phyloP scores from a whole-genome alignment of 1,139 yeast species.

The Nakaseomyces bracarensis region DNA sequence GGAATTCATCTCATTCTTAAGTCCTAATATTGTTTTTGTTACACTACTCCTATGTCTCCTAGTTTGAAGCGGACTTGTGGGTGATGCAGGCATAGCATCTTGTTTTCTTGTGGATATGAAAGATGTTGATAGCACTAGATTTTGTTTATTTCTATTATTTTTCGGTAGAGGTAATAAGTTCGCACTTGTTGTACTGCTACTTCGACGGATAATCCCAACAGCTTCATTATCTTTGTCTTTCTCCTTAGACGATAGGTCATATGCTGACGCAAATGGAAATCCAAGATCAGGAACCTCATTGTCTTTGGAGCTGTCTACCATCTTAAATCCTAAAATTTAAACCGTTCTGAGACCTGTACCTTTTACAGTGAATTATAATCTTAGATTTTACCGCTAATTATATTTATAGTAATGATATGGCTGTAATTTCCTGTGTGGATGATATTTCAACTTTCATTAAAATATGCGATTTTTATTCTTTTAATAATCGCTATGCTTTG shows the following conservation, averaged over 20 bases:
- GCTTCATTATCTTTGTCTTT: background rate
- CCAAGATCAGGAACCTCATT: constrained; percentile 4
- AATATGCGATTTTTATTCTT: no score
- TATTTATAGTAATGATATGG: no score
- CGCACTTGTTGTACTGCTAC: constrained; percentile 10
- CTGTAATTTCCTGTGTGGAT: no score
- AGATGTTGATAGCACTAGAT: constrained; percentile 29
- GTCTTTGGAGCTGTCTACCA: background rate
- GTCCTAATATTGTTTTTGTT: constrained; percentile 17
- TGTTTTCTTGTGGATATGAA: constrained; percentile 28
- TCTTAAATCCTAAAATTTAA: no score
- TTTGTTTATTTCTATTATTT: constrained; percentile 22
- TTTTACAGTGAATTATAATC: no score
- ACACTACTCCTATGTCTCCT: constrained; percentile 23
- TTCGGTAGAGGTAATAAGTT: background rate
- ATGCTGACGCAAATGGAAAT: constrained; percentile 6
- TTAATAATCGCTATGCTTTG: no score
- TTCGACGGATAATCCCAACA: background rate
- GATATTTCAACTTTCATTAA: no score
- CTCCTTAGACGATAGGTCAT: background rate
- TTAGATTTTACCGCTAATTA: no score
- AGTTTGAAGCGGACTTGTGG: constrained; percentile 24
- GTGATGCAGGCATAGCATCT: constrained; percentile 22
- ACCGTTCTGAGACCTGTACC: no score
- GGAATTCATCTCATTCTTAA: constrained; percentile 21